These are phyloP conservation scores for Lumnitzera racemosa DNA, from an alignment of 345 rosid species.

Conservation along the genomic window DNA sequence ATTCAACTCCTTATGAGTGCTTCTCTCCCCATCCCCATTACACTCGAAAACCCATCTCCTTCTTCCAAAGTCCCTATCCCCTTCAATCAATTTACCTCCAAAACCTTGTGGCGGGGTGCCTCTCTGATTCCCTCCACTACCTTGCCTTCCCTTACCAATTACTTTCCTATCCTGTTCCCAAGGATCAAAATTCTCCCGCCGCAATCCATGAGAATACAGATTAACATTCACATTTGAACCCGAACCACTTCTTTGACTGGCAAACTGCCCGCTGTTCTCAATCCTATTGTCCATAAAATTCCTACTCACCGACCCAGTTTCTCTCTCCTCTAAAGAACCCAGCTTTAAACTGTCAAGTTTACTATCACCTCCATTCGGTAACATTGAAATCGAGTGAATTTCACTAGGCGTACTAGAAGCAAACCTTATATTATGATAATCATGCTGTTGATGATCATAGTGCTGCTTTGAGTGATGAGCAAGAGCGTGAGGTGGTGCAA, in stretches of 20 bases:
- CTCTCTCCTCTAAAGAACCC: too few relatives aligned
- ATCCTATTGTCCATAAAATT: too few relatives aligned
- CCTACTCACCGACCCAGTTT: too few relatives aligned
- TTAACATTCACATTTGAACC: conserved; percentile 17
- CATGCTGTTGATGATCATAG: conserved; percentile 16
- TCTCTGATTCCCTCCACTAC: conserved; percentile 20
- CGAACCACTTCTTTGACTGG: not conserved
- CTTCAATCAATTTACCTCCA: conserved; percentile 23
- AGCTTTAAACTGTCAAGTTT: too few relatives aligned
- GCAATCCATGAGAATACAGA: conserved; percentile 1
- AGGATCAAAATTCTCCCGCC: conserved; percentile 23
- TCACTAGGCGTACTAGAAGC: too few relatives aligned
- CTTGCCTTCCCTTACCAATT: conserved; percentile 33
- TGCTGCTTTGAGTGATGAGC: conserved; percentile 22
- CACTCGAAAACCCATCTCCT: conserved; percentile 26
- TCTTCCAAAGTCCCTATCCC: conserved; percentile 22
- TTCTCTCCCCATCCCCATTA: conserved; percentile 23
- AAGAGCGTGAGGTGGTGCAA: conserved; percentile 21
- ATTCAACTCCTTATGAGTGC: conserved; percentile 18
- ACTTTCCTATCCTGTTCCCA: conserved; percentile 20
- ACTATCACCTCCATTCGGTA: too few relatives aligned
- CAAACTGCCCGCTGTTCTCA: too few relatives aligned
- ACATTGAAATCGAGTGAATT: too few relatives aligned
- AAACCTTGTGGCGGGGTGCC: conserved; percentile 43
- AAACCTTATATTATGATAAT: not conserved